phyloP scores from a whole-genome alignment of 805 yeast genomes.

The Hanseniaspora valbyensis region DNA sequence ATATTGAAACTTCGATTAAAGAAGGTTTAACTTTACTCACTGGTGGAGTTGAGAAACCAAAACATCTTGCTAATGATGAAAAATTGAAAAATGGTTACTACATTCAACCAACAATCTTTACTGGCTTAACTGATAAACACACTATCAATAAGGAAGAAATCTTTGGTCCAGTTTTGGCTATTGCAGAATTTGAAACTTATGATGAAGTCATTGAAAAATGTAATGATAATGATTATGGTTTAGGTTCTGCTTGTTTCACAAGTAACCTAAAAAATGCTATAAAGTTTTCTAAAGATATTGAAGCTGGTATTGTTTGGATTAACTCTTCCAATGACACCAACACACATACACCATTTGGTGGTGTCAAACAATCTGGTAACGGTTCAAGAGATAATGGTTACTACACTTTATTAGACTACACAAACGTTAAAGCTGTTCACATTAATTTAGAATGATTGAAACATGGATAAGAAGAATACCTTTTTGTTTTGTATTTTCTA shows the following conservation, averaged over 20 bases:
- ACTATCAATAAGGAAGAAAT: constrained; percentile 39
- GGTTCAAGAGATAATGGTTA: constrained; percentile 55
- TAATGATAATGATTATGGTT: constrained; percentile 36
- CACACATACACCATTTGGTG: constrained; percentile 54
- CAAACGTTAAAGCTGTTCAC: constrained; percentile 57
- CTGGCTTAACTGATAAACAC: constrained; percentile 34
- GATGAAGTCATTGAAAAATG: constrained; percentile 37
- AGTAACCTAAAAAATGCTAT: constrained; percentile 32
- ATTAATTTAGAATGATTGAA: constrained; percentile 50
- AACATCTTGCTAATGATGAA: constrained; percentile 20
- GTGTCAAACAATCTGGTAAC: constrained; percentile 54
- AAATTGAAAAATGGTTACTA: constrained; percentile 28
- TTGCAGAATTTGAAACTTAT: constrained; percentile 34
- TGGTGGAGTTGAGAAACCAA: constrained; percentile 34
- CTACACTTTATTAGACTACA: constrained; percentile 51
- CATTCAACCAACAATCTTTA: constrained; percentile 40
- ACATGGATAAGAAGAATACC: no score
- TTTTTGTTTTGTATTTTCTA: no score
- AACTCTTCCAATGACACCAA: constrained; percentile 50
- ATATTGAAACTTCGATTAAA: constrained; percentile 38
- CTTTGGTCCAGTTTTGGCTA: constrained; percentile 43
- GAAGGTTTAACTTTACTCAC: constrained; percentile 43
- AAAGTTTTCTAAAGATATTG: constrained; percentile 32
- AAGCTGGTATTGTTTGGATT: constrained; percentile 46
- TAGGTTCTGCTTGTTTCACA: constrained; percentile 40